Conservation (phyloP, 257 asterid genomes). For the Solanum boliviense region DNA sequence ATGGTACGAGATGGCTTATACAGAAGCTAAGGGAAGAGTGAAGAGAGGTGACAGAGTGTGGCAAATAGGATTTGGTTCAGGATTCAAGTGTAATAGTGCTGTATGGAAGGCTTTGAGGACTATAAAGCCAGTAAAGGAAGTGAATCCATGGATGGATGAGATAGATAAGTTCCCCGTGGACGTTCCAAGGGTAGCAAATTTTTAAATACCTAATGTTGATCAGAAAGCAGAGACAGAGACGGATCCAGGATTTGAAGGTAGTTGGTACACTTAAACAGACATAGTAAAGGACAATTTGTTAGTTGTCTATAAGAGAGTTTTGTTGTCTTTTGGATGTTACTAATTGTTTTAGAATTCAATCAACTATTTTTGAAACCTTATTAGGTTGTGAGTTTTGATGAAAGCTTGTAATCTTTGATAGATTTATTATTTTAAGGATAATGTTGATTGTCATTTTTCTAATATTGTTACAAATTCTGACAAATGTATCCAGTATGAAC, state of each 20-base stretch:
- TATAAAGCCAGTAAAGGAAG: constrained; percentile 14
- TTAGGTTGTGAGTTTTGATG: background rate
- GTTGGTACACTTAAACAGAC: background rate
- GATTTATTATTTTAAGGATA: background rate
- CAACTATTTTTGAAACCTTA: background rate
- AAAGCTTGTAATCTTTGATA: background rate
- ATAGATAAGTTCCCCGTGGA: constrained; percentile 25
- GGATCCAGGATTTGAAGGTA: background rate
- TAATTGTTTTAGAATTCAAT: background rate
- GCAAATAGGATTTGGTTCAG: constrained; percentile 39
- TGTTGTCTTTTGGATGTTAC: background rate
- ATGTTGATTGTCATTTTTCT: background rate
- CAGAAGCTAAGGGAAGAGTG: constrained; percentile 31
- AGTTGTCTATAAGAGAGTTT: background rate
- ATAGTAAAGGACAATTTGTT: background rate
- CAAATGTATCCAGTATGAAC: background rate
- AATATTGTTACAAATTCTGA: background rate
- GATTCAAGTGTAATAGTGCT: constrained; percentile 34
- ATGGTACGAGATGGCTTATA: constrained; percentile 35
- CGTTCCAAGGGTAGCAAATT: constrained; percentile 20
- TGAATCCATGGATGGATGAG: constrained; percentile 29
- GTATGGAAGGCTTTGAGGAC: constrained; percentile 32
- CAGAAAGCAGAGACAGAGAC: background rate
- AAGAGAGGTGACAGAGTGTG: constrained; percentile 29
- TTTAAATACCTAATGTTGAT: background rate